phyloP scores from a whole-genome alignment of 495 filamentous ascomycete genomes.

The Cenococcum geophilum region DNA sequence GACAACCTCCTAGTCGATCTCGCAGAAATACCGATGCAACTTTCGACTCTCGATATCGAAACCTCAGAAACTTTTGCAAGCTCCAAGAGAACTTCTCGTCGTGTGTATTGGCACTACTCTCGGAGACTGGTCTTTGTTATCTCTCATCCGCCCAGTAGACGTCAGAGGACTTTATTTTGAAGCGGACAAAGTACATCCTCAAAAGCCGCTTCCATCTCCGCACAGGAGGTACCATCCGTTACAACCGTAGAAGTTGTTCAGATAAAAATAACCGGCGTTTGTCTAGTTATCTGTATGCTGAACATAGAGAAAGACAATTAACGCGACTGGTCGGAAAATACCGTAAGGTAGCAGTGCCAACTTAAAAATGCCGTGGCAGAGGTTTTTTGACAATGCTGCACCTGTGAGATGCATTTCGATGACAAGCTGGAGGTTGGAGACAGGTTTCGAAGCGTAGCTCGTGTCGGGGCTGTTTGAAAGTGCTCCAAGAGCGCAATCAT shows the following conservation, averaged over 20 bases:
- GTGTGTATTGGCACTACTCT: constrained; percentile 50
- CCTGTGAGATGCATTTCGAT: constrained; percentile 1
- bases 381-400: constrained; percentile 25
- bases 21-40: constrained; percentile 38
- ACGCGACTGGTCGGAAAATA: constrained; percentile 38
- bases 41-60: constrained; percentile 33
- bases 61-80: constrained; percentile 23
- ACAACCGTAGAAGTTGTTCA: constrained; percentile 13
- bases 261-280: constrained; percentile 32
- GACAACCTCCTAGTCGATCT: constrained; percentile 39
- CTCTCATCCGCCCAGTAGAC: constrained; percentile 25
- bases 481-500: neutral
- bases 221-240: constrained; percentile 11
- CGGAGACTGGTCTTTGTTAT: constrained; percentile 42
- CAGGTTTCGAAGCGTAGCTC: constrained; percentile 22
- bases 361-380: constrained; percentile 24
- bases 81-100: constrained; percentile 44
- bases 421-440: constrained; percentile 31
- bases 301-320: constrained; percentile 35
- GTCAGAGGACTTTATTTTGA: constrained; percentile 18
- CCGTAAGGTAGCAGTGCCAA: constrained; percentile 24
- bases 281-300: constrained; percentile 31
- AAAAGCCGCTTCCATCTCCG: constrained; percentile 38
- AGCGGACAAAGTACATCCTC: constrained; percentile 43
- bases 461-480: constrained; percentile 25